Base-by-base conservation (phyloP, 768 basidiomycete genomes). In the Mycena filopes region DNA sequence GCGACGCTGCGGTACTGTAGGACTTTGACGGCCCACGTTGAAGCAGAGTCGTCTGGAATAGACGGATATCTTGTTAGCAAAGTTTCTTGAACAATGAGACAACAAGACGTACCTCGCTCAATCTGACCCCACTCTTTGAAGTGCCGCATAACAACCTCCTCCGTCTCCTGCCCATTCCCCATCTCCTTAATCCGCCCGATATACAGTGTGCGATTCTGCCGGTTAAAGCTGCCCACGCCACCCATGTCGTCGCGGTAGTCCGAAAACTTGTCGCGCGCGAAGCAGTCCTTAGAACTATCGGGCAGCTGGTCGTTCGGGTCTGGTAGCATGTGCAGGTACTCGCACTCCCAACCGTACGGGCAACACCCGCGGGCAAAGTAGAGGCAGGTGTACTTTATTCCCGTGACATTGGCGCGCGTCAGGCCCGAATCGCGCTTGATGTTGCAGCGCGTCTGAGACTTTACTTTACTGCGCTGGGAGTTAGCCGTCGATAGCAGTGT, bases 171-270 rank as follows among this genome's bases (percentile, higher is more conserved):
- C 28, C 96, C 94, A 41, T 83, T 88, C 0, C 94, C 94, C 0
- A 92, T 94, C 82, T 98, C 96, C 75, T 93, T 93, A 70, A 99
- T 96, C 59, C 95, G 85, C 3, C 97, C 97, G 47, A 99, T 87
- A 75, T 99, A 99, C 18, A 99, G 75, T 41, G 98, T 99, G 63
- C 97, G 82, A 76, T 99, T 99, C 77, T 95, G 92, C 41, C 96
- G 81, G 72, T 92, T 93, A 80, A 99, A 99, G 64, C 93, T 95
- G 15, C 98, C 98, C 31, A 99, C 97, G 79, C 98, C 98, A 71
- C 98, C 98, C 98, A 99, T 99, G 76, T 99, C 98, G 75, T 99
- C 98, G 65, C 97, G 83, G 78, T 99, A 99, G 78, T 98, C 96
- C 0, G 96, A 82, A 77, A 98, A 98, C 80, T 98, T 98, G 81